Evolutionary conservation across 495 filamentous ascomycete species (phyloP).

Genomic region (Penicillium crystallinum): DNA sequence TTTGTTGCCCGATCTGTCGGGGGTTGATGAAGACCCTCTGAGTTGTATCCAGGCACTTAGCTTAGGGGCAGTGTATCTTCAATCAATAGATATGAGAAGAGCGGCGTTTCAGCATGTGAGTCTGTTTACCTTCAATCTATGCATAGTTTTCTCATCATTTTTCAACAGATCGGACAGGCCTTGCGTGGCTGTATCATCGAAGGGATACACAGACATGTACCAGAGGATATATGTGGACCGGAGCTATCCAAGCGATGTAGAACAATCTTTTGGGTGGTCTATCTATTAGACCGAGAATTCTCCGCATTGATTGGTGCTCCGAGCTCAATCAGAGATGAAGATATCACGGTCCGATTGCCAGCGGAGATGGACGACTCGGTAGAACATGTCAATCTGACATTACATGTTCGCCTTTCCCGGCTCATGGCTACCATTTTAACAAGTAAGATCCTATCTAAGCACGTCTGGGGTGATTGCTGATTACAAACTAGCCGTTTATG

Average conservation of each 20-base stretch:
- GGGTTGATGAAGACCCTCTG: constrained; percentile 29
- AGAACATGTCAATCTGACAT: constrained; percentile 24
- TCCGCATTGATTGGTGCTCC: constrained; percentile 34
- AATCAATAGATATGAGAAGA: constrained; percentile 35
- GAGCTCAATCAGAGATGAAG: constrained; percentile 33
- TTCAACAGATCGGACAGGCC: constrained; percentile 29
- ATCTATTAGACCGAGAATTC: constrained; percentile 36
- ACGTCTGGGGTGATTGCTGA: background rate
- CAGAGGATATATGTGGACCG: constrained; percentile 20
- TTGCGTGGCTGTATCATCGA: constrained; percentile 33
- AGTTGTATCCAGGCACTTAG: constrained; percentile 32
- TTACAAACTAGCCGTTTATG: constrained; percentile 20
- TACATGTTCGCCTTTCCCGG: constrained; percentile 27
- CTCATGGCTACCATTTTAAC: constrained; percentile 28
- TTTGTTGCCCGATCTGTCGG: constrained; percentile 32
- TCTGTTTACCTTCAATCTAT: background rate
- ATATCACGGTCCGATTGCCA: constrained; percentile 32
- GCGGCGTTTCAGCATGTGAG: constrained; percentile 34
- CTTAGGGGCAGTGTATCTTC: constrained; percentile 31
- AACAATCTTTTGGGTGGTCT: constrained; percentile 37
- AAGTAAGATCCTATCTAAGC: constrained; percentile 8
- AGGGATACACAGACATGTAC: constrained; percentile 33
- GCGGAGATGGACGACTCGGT: constrained; percentile 23
- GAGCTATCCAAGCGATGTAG: constrained; percentile 26
- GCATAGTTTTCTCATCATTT: background rate